phyloP scores from a whole-genome alignment of 371 early-diverging fungal species.

The Saksenaea vasiformis region DNA sequence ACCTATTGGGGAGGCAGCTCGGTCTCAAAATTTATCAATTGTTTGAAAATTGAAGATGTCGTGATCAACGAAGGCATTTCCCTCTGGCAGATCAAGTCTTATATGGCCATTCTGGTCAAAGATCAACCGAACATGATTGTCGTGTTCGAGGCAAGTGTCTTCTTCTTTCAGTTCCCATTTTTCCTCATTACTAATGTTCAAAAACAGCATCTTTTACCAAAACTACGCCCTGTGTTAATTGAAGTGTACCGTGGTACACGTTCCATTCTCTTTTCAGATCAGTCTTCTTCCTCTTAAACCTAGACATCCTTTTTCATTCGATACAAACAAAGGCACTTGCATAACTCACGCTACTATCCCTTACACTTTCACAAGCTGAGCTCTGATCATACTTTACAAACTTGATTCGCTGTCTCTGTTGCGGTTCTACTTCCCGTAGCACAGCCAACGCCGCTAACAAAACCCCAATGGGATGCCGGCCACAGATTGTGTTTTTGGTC shows the following conservation, averaged over 20 bases:
- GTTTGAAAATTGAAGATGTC: conserved; percentile 61
- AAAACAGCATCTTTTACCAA: conserved; percentile 56
- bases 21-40: conserved; percentile 64
- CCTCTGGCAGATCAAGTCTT: conserved; percentile 73
- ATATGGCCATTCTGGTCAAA: conserved; percentile 69
- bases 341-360: conserved; percentile 80
- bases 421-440: conserved; percentile 9
- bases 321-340: conserved; percentile 48
- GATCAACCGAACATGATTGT: conserved; percentile 66
- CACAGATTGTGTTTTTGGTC: conserved; percentile 93
- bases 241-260: conserved; percentile 60
- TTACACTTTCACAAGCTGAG: conserved; percentile 43
- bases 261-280: conserved; percentile 51
- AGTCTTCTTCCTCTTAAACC: conserved; percentile 8
- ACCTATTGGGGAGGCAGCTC: conserved; percentile 57
- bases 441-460: conserved; percentile 66
- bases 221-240: conserved; percentile 50
- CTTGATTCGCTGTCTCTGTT: conserved; percentile 10
- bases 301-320: neutral
- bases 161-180: neutral
- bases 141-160: conserved; percentile 64
- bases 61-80: conserved; percentile 80
- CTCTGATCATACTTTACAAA: conserved; percentile 92
- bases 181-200: neutral
- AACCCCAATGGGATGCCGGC: conserved; percentile 88